phyloP scores from a whole-genome alignment of 108 stramenopile genomes.

The Pseudonitzschia delicatissima region DNA sequence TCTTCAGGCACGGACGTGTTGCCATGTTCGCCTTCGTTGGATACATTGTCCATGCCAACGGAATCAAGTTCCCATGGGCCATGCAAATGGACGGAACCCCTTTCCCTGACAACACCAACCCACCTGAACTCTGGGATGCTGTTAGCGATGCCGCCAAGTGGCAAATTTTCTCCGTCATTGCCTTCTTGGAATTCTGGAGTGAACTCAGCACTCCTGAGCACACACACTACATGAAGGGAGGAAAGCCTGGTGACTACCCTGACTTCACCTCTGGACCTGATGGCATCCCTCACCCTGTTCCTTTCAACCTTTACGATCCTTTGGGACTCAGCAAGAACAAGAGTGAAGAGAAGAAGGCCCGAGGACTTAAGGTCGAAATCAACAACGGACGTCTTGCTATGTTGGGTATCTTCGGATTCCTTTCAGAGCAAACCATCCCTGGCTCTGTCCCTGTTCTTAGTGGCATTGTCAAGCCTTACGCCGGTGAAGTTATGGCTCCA shows the following conservation, averaged over 20 bases:
- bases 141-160: slow-evolving; percentile 75
- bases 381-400: slow-evolving; percentile 81
- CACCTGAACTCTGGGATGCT: slow-evolving; percentile 78
- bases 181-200: slow-evolving; percentile 76
- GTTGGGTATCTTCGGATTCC: slow-evolving; percentile 77
- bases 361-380: slow-evolving; percentile 62
- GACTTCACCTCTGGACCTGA: slow-evolving; percentile 52
- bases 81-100: slow-evolving; percentile 67
- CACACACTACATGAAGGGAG: slow-evolving; percentile 77
- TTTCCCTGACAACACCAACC: slow-evolving; percentile 55
- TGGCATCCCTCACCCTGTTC: slow-evolving; percentile 79
- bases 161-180: slow-evolving; percentile 83
- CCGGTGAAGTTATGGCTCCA: slow-evolving; percentile 74
- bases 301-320: slow-evolving; percentile 73
- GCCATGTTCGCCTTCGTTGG: slow-evolving; percentile 68
- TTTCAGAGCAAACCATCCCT: slow-evolving; percentile 68
- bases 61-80: slow-evolving; percentile 75
- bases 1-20: slow-evolving; percentile 68
- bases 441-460: slow-evolving; percentile 77
- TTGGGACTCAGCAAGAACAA: slow-evolving; percentile 54
- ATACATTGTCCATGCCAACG: slow-evolving; percentile 62
- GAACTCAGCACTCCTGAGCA: slow-evolving; percentile 59
- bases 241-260: slow-evolving; percentile 72
- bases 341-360: slow-evolving; percentile 57
- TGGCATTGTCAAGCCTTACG: slow-evolving; percentile 67